Base-by-base conservation (phyloP, 164 flowering plant species). In the Vitis riparia region DNA sequence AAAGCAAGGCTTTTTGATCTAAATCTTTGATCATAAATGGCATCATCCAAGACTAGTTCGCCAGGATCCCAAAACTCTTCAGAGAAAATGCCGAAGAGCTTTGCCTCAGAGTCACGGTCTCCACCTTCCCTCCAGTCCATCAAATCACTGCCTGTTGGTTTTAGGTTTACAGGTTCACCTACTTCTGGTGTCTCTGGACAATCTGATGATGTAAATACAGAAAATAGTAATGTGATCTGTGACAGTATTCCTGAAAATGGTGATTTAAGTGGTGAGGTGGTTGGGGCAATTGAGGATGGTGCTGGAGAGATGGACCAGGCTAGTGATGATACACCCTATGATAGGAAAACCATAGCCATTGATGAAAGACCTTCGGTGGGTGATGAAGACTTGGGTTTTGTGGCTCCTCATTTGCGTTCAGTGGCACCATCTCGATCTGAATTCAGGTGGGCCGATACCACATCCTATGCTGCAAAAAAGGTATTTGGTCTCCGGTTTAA, bases 391-490 rank as follows among this genome's bases (percentile, higher is more conserved):
- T 51, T 61, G 63, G 85, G 78, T 68, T 48, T 72, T 30, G 69
- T 59, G 15, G 67, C 73, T 73, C 68, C 75, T 48, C 75, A 84
- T 51, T 65, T 70, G 76, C 82, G 84, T 72, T 74, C 81, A 19
- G 23, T 66, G 5, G 65, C 79, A 14, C 75, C 81, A 23, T 81
- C 84, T 51, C 78, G 49, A 68, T 65, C 65, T 51, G 88, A 91
- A 48, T 67, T 69, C 65, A 84, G 81, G 77, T 93, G 98, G 98
- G 80, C 81, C 67, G 98, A 93, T 75, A 88, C 88, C 50, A 81
- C 75, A 44, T 73, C 85, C n/a, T 91, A 84, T 71, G 85, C 85
- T 12, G 77, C 80, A 37, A 93, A 86, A 79, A 93, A 91, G 96
- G 98, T 93, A 88, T 55, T 62, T 67, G 57, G 23, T 16, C 51